Percentiles rank a stretch among this genome's conserved stretches.
These are phyloP conservation scores for Tuber brumale DNA, from an alignment of 495 filamentous ascomycete species.

Conservation along the genomic window DNA sequence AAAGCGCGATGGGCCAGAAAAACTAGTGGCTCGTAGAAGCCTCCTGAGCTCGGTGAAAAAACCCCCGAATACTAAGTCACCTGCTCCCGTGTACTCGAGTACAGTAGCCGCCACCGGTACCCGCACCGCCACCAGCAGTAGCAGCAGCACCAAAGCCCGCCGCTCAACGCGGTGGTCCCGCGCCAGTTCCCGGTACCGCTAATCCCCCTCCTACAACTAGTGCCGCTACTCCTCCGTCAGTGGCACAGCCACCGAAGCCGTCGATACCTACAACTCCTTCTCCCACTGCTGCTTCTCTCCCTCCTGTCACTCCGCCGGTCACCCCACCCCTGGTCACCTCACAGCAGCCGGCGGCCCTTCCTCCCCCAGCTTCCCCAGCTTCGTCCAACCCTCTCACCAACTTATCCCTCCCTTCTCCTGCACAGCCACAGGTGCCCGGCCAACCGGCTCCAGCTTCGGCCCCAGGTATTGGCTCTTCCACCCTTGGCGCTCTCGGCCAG, in stretches of 20 bases:
- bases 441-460: background rate
- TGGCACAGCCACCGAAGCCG: background rate
- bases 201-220: background rate
- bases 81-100: no score
- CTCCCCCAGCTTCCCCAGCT: background rate
- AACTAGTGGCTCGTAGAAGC: background rate
- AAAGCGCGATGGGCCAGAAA: background rate
- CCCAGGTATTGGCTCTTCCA: background rate
- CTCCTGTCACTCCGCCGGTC: background rate
- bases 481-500: background rate
- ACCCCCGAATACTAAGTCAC: background rate
- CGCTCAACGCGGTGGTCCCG: background rate
- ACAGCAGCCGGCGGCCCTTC: background rate
- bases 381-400: background rate
- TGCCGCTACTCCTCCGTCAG: background rate
- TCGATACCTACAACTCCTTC: background rate
- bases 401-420: background rate
- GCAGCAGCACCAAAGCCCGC: background rate
- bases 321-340: background rate
- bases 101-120: no score
- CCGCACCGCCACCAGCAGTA: background rate
- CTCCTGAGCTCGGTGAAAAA: background rate
- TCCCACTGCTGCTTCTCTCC: background rate
- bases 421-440: background rate
- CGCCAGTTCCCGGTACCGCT: background rate